Evolutionary conservation across 306 rosid genomes (phyloP), one percentile per base, ranked within the genome.

Genomic region (Malus fusca): DNA sequence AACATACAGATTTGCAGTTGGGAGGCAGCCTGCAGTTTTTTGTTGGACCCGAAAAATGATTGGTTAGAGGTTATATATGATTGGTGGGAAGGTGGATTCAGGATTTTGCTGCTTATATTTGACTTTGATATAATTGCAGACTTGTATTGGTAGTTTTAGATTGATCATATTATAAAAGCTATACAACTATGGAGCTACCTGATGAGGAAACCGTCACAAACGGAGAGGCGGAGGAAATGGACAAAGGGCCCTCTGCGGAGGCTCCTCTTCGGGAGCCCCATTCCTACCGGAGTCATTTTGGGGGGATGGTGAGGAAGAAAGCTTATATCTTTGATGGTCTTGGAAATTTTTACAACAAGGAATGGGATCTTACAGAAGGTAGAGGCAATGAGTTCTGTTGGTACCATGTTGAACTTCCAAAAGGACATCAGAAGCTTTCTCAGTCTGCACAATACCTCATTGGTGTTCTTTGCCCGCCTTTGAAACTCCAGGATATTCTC

Each of bases 341-440:
- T 13, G 97, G 97, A 63, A 84, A 85, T 31, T 88, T 89, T 80
- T 89, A 79, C 71, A 79, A 89, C 21, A 95, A 95, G 88, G 99
- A 92, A 56, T 95, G 97, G 99, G 97, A 81, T 80, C 83, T 69
- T 26, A 63, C 72, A 18, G 96, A 90, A 72, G 96, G 93, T 6
- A 77, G 83, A 53, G 91, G 77, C 64, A 87, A 86, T 21, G 97
- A 92, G 82, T 95, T 95, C 75, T 90, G 96, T 80, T 95, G 99
- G 99, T 92, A 95, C 84, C 99, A 95, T 79, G 97, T 89, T n/a
- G 97, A 95, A 68, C 92, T 95, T 69, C 97, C 99, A 3, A 95
- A 89, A 77, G 96, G 86, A 71, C 88, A 89, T 82, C 90, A 88
- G 35, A 92, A 85, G 69, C 81, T 92, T 58, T 81, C 90, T n/a